Evolutionary conservation across 2,329 filamentous ascomycete genomes (phyloP).

Genomic region (Paracoccidioides lutzii): DNA sequence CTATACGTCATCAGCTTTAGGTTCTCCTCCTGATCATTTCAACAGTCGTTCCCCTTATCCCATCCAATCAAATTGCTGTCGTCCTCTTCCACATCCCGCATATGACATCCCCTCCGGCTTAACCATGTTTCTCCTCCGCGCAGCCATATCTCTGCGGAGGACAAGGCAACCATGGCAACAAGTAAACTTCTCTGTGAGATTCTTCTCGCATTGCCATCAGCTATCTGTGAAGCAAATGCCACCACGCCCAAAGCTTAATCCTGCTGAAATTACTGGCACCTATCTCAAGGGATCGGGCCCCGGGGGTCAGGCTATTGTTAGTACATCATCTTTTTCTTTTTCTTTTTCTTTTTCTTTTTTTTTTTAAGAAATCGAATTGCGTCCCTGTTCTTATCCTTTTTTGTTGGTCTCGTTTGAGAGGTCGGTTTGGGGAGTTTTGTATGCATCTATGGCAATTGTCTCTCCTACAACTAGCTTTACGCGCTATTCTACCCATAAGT

Average conservation of each 20-base stretch:
- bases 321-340: conserved; percentile 13
- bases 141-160: background rate
- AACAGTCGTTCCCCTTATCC: too few species aligned
- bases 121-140: background rate
- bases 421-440: background rate
- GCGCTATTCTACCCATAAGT: background rate
- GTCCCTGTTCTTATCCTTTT: background rate
- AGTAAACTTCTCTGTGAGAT: background rate
- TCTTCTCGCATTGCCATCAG: conserved; percentile 16
- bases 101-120: background rate
- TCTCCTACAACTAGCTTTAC: too few species aligned
- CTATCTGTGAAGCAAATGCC: conserved; percentile 50
- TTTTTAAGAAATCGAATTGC: background rate
- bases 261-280: conserved; percentile 66
- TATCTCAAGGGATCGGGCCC: conserved; percentile 89
- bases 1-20: too few species aligned
- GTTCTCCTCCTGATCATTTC: too few species aligned
- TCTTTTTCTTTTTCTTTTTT: background rate
- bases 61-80: too few species aligned
- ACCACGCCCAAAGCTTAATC: conserved; percentile 60
- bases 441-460: background rate
- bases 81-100: background rate
- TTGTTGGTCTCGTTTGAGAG: background rate
- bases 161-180: background rate
- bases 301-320: conserved; percentile 86